A percentile compares a stretch with the other conserved stretches of the same genome.
phyloP scores from a whole-genome alignment of 805 yeast genomes.

The Barnettozyma sucrosica region DNA sequence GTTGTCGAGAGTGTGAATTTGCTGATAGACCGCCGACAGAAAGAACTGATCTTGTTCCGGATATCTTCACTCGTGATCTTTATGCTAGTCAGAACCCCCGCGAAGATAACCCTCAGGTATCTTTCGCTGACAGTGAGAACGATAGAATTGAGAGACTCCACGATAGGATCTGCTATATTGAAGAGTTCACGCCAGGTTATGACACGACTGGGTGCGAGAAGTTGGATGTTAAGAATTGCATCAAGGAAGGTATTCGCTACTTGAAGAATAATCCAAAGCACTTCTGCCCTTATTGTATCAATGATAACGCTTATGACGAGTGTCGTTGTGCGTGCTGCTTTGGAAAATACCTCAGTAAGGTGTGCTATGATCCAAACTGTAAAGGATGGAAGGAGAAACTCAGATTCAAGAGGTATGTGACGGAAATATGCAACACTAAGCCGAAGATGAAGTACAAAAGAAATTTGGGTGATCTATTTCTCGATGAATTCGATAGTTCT shows the following conservation, averaged over 20 bases:
- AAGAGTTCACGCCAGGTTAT: constrained; percentile 20
- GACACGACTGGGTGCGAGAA: constrained; percentile 19
- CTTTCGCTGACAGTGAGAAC: constrained; percentile 21
- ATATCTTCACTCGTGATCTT: constrained; percentile 6
- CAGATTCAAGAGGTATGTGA: constrained; percentile 23
- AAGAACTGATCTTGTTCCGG: constrained; percentile 7
- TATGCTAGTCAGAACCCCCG: constrained; percentile 16
- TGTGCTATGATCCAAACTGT: constrained; percentile 25
- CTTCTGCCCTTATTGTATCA: constrained; percentile 25
- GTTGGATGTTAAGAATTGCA: constrained; percentile 18
- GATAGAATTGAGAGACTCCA: constrained; percentile 21
- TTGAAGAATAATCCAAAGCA: constrained; percentile 20
- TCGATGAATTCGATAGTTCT: no score
- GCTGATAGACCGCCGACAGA: constrained; percentile 2
- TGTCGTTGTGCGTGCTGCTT: constrained; percentile 27
- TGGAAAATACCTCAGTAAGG: constrained; percentile 22
- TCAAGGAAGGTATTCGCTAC: constrained; percentile 19
- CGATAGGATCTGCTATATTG: constrained; percentile 16
- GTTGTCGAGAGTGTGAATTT: constrained; percentile 9
- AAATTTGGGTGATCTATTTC: not conserved
- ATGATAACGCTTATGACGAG: constrained; percentile 25
- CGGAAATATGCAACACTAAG: constrained; percentile 21
- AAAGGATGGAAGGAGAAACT: constrained; percentile 17
- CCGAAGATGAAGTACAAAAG: constrained; percentile 14
- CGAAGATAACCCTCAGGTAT: constrained; percentile 11